Percentiles rank a stretch among this genome's conserved stretches.
These are phyloP conservation scores for Aspergillus steynii DNA, from an alignment of 495 filamentous ascomycete species.

Conservation along the genomic window DNA sequence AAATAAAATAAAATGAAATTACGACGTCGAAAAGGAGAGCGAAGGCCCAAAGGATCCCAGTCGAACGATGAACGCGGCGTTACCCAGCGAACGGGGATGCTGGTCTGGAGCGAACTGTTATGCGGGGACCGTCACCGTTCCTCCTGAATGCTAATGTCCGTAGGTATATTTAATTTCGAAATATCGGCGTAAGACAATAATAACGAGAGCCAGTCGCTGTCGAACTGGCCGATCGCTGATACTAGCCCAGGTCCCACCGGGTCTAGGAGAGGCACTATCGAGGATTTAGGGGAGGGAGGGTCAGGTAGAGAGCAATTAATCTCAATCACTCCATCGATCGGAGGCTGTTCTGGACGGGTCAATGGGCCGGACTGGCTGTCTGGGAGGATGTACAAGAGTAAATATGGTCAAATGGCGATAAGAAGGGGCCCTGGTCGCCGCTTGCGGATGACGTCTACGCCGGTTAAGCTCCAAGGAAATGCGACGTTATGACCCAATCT, in stretches of 20 bases:
- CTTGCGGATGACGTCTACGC: constrained; percentile 32
- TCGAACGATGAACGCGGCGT: constrained; percentile 10
- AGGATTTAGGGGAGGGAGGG: background rate
- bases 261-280: constrained; percentile 1
- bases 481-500: constrained; percentile 26
- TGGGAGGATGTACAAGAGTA: no score
- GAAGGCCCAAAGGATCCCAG: background rate
- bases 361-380: no score
- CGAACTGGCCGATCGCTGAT: background rate
- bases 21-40: constrained; percentile 1
- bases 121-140: constrained; percentile 17
- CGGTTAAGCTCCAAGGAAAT: constrained; percentile 12
- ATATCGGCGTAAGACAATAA: no score
- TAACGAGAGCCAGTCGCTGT: background rate
- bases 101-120: constrained; percentile 28
- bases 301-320: background rate
- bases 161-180: no score
- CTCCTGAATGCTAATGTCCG: no score
- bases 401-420: no score
- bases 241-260: background rate
- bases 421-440: background rate
- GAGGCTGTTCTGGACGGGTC: no score
- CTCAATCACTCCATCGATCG: no score
- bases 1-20: background rate
- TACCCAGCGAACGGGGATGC: constrained; percentile 24